Evolutionary conservation across 1,284 basidiomycete genomes (phyloP).

Genomic region (Macrocystidia cucumis): DNA sequence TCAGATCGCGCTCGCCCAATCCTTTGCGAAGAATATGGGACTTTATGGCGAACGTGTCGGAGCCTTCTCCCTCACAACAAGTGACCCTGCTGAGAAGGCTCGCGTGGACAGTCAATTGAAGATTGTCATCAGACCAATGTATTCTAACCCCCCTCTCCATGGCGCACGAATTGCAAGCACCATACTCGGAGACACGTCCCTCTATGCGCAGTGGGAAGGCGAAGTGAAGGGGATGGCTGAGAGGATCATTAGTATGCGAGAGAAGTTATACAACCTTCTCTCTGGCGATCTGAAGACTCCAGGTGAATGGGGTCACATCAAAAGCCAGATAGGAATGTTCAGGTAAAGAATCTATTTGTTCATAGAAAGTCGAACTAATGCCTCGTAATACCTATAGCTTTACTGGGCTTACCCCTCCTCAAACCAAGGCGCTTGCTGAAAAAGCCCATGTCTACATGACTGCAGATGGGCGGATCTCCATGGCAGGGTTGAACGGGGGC

Average conservation of each 20-base stretch:
- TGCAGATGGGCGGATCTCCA: slow-evolving; percentile 85
- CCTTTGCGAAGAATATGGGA: slow-evolving; percentile 99
- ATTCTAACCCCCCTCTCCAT: slow-evolving; percentile 97
- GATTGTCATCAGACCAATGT: slow-evolving; percentile 95
- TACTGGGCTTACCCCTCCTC: slow-evolving; percentile 79
- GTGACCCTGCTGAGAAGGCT: slow-evolving; percentile 76
- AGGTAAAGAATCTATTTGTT: slow-evolving; percentile 39
- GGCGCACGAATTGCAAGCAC: slow-evolving; percentile 88
- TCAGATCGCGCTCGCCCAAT: slow-evolving; percentile 84
- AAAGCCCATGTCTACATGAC: slow-evolving; percentile 96
- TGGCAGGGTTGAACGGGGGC: slow-evolving; percentile 88
- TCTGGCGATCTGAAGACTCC: slow-evolving; percentile 84
- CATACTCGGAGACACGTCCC: slow-evolving; percentile 70
- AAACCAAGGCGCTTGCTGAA: slow-evolving; percentile 84
- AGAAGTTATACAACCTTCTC: slow-evolving; percentile 75
- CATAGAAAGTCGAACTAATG: slow-evolving; percentile 6
- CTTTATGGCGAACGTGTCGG: slow-evolving; percentile 97
- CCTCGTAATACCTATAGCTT: slow-evolving; percentile 43
- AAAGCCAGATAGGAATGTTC: slow-evolving; percentile 95
- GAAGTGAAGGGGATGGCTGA: slow-evolving; percentile 96
- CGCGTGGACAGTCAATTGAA: slow-evolving; percentile 92
- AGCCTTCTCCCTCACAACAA: slow-evolving; percentile 82
- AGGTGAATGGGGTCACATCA: slow-evolving; percentile 94
- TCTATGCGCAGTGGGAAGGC: slow-evolving; percentile 85
- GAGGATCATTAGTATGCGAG: slow-evolving; percentile 94